Evolutionary conservation across 352 stramenopile species (phyloP).

Genomic region (Phytophthora tubulina): DNA sequence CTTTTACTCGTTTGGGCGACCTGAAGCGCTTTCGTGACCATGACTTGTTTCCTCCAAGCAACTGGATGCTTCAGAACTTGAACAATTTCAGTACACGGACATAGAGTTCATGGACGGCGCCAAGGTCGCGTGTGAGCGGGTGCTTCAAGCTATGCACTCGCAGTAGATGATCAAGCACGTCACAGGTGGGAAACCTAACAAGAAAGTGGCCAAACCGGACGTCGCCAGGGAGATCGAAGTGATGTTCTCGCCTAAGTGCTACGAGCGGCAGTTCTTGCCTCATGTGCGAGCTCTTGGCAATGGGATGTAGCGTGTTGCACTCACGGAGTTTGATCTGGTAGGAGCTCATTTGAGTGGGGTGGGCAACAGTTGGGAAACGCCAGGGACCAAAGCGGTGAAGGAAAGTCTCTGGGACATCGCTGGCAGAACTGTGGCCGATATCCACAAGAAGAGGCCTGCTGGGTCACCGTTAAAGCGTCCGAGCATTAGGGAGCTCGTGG

Average conservation of each 20-base stretch:
- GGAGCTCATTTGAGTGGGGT: neutral
- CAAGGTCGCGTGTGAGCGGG: no score
- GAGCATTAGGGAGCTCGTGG: neutral
- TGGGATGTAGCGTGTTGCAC: neutral
- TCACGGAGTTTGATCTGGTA: neutral
- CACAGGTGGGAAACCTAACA: neutral
- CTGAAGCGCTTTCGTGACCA: no score
- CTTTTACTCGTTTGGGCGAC: no score
- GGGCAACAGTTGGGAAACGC: neutral
- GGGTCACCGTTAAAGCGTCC: neutral
- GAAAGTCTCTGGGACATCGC: neutral
- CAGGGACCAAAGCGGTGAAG: neutral
- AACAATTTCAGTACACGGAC: no score
- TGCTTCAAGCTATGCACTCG: no score
- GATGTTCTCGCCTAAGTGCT: neutral
- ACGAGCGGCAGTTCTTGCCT: neutral
- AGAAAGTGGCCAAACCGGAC: neutral
- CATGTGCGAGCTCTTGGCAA: neutral
- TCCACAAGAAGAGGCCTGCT: constrained; percentile 1
- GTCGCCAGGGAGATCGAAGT: no score
- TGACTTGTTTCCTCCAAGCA: no score
- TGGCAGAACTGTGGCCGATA: neutral
- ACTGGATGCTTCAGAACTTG: no score
- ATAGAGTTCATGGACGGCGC: no score
- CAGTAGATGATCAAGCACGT: neutral